Conservation (phyloP, 2,329 filamentous ascomycete species). For the Gliomastix tumulicola region DNA sequence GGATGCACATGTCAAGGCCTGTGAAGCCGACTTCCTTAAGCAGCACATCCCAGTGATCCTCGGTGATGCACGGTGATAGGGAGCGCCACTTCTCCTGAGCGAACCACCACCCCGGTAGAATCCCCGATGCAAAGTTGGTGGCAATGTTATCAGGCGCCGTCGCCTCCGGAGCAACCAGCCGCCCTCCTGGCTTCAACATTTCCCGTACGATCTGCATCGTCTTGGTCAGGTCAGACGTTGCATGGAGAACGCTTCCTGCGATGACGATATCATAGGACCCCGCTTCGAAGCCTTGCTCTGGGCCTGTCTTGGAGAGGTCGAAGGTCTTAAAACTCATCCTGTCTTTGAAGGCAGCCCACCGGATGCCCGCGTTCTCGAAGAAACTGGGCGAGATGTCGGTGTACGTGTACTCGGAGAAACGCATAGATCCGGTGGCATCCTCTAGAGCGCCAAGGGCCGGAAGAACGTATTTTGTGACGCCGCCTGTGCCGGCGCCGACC, state of each 20-base stretch:
- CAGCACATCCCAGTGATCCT: constrained; percentile 4
- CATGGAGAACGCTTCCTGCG: constrained; percentile 16
- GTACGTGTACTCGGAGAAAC: constrained; percentile 9
- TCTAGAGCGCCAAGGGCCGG: constrained; percentile 30
- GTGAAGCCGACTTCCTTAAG: constrained; percentile 5
- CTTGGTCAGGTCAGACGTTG: constrained; percentile 8
- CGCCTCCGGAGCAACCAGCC: constrained; percentile 2
- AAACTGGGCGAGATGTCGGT: constrained; percentile 14
- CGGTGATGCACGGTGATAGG: neutral
- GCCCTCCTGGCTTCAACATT: constrained; percentile 5
- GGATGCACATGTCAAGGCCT: constrained; percentile 4
- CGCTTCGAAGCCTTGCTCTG: constrained; percentile 13
- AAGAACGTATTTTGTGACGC: neutral
- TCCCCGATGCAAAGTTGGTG: neutral
- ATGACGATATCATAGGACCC: constrained; percentile 15
- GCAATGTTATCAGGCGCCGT: constrained; percentile 2
- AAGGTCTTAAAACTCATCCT: constrained; percentile 20
- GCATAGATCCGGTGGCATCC: constrained; percentile 22
- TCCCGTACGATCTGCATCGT: constrained; percentile 1
- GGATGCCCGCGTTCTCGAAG: constrained; percentile 10
- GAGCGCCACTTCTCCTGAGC: constrained; percentile 11
- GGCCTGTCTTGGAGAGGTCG: constrained; percentile 16
- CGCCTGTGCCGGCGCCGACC: constrained; percentile 2
- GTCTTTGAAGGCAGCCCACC: constrained; percentile 9
- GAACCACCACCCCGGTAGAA: constrained; percentile 24